Conservation (phyloP, 169 alveolate species). For the Besnoitia besnoiti region DNA sequence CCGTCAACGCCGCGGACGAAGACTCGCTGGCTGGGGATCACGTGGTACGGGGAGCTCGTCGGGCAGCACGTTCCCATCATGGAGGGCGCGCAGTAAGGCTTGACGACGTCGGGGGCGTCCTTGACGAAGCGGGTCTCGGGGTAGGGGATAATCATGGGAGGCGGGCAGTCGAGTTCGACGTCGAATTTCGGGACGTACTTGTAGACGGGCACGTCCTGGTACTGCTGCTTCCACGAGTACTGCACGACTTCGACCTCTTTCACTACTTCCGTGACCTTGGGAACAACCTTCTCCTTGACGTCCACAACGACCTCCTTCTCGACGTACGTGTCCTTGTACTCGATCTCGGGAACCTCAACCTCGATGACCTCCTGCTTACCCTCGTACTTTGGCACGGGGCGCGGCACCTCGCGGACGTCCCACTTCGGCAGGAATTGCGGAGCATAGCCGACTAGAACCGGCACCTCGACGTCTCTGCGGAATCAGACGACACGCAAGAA, state of each 20-base stretch:
- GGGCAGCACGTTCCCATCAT: conserved; percentile 39
- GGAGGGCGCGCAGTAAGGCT: conserved; percentile 54
- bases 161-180: conserved; percentile 87
- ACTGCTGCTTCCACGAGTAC: conserved; percentile 85
- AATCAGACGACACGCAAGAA: neutral
- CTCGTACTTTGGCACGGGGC: conserved; percentile 84
- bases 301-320: conserved; percentile 88
- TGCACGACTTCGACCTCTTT: conserved; percentile 84
- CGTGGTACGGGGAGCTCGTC: neutral
- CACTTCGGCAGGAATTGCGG: conserved; percentile 86
- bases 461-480: conserved; percentile 78
- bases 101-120: conserved; percentile 65
- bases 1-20: neutral
- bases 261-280: conserved; percentile 84
- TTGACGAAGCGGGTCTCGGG: conserved; percentile 79
- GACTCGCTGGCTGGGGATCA: neutral
- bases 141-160: conserved; percentile 86
- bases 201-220: conserved; percentile 86
- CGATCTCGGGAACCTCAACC: conserved; percentile 85
- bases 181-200: conserved; percentile 87
- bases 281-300: conserved; percentile 84
- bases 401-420: conserved; percentile 87
- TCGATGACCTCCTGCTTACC: conserved; percentile 85
- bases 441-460: conserved; percentile 82
- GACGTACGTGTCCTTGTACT: conserved; percentile 82